Evolutionary conservation across 1,284 basidiomycete species (phyloP).

Genomic region (Lentinus polychrous): DNA sequence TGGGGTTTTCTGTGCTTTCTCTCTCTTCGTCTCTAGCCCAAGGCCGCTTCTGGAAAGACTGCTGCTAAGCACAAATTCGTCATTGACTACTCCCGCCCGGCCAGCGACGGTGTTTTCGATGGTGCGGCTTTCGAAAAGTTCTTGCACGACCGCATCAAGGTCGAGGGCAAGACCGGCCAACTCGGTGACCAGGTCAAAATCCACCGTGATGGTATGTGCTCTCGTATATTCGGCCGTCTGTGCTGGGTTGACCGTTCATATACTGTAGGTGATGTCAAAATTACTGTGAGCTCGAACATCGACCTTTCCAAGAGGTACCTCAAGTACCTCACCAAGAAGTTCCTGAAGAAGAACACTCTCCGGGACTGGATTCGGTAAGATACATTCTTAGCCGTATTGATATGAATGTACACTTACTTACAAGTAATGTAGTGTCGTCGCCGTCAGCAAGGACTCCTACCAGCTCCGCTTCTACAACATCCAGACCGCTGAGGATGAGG

Average conservation of each 20-base stretch:
- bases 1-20: slow-evolving; percentile 30
- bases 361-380: slow-evolving; percentile 79
- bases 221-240: slow-evolving; percentile 1
- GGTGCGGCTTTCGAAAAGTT: slow-evolving; percentile 89
- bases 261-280: slow-evolving; percentile 57
- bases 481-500: slow-evolving; percentile 37
- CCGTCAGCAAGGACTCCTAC: slow-evolving; percentile 84
- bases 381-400: not conserved
- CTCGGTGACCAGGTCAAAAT: slow-evolving; percentile 84
- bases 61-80: slow-evolving; percentile 85
- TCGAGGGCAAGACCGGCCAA: slow-evolving; percentile 74
- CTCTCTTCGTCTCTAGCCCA: slow-evolving; percentile 44
- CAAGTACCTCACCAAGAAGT: slow-evolving; percentile 95
- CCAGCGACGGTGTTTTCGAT: slow-evolving; percentile 86
- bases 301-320: slow-evolving; percentile 90
- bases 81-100: slow-evolving; percentile 93
- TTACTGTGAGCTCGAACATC: slow-evolving; percentile 77
- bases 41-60: slow-evolving; percentile 62
- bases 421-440: slow-evolving; percentile 67
- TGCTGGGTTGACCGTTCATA: not conserved
- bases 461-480: slow-evolving; percentile 94
- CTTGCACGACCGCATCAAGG: slow-evolving; percentile 92
- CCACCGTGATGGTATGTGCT: slow-evolving; percentile 66
- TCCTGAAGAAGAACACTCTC: slow-evolving; percentile 85
- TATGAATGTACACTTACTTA: not conserved